Base-by-base conservation (phyloP, 768 basidiomycete species). In the Lactarius deliciosus region DNA sequence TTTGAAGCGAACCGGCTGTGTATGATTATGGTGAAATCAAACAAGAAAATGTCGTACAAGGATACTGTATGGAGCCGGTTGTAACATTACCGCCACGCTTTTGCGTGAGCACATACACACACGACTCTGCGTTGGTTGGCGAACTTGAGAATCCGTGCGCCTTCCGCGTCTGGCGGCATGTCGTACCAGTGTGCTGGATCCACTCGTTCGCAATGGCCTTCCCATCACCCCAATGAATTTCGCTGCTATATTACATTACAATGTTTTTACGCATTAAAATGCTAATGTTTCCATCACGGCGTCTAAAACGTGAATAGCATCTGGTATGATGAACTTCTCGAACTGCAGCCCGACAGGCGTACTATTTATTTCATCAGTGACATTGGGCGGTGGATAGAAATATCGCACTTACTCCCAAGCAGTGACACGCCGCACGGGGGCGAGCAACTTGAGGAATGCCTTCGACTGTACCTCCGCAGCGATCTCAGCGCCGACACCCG, bases 281-380 rank as follows among this genome's bases (percentile, higher is more conserved):
- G 81, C 76, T 71, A 96, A 79, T 3, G 94, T 94, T 75, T 95
- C 91, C 57, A 96, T 81, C 13, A 96, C 79, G 28, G 87, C 90
- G 73, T 96, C 94, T 65, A 95, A 75, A 47, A 97, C 80, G 60
- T 94, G 83, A 69, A 98, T 81, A 2, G 89, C 81, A 74, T 97
- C 95, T 1, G 95, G 95, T 72, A 95, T 87, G 77, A 90, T 86
- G 77, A 97, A 96, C 77, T 92, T 95, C 79, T 98, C 95, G 72
- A 86, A 97, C 64, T 90, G 88, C 70, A 97, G 79, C 41, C 86
- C 90, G 28, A 87, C 87, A 2, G 94, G 94, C n/a, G 88, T 85
- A 70, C 92, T 95, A 63, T 25, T 61, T 41, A 11, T 70, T 65
- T 57, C 34, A 28, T 57, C 32, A 53, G 56, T 38, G 45, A 9